Evolutionary conservation across 1,139 yeast species (phyloP), one percentile per base, ranked within the genome.

Genomic region (Ogataea hybrid): DNA sequence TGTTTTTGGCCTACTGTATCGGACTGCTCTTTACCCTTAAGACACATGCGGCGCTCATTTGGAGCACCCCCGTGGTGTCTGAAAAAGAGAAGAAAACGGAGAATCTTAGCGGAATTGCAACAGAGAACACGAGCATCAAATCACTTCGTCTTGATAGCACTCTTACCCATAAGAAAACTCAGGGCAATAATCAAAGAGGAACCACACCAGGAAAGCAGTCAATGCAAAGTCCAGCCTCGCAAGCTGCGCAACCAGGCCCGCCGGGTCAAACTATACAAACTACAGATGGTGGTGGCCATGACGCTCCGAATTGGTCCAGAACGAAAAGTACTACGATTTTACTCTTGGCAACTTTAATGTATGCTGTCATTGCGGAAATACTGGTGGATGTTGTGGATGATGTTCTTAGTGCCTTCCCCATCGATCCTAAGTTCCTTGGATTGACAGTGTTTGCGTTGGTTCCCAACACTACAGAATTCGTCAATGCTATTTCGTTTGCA

Each of bases 281-380:
- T 6, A 20, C 21, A 20, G 67, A 61, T 4, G 65, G 65, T 9
- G 84, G 86, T 4, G 95, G 95, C 0, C 98, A 92, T 54, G 97
- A 90, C 62, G 96, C 97, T 0, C 97, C 98, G 32, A 92, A 92
- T 60, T 92, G 99, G 99, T 84, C 96, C 10, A 73, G 94, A 54
- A 69, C 72, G 14, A 90, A 90, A 63, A 86, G 96, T 4, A 77
- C 96, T 0, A 76, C 84, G n/a, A 90, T 92, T 35, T 70, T 92
- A 39, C 69, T 92, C 11, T 77, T 85, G 3, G 95, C 98, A 0
- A 92, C 98, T 0, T 53, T 90, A 10, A 66, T 89, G 28, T 92
- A 92, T 63, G 97, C 98, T 0, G 67, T 89, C 18, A 90, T 92
- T 57, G 98, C 99, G 1, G 98, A 92, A 62, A 89, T 92, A 35